Evolutionary conservation across 1,284 basidiomycete species (phyloP).

Genomic region (Papiliotrema nemorosa): DNA sequence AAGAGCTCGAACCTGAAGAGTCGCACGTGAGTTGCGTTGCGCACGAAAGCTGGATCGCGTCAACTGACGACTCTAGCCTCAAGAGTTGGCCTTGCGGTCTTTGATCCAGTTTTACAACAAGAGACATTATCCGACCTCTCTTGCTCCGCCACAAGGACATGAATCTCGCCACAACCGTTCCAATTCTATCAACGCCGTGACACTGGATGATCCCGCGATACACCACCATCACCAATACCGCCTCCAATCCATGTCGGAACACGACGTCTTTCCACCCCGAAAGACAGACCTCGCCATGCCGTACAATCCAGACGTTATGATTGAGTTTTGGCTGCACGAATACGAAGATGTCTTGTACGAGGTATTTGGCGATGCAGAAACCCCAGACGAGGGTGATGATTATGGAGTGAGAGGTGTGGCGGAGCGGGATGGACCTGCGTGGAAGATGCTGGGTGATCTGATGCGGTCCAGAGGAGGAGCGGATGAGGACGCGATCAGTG

Average conservation of each 20-base stretch:
- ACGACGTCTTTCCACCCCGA: constrained; percentile 54
- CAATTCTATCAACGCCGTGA: constrained; percentile 26
- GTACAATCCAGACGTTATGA: constrained; percentile 54
- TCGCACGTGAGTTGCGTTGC: constrained; percentile 21
- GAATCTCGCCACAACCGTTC: constrained; percentile 26
- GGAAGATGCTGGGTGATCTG: constrained; percentile 42
- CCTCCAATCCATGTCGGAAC: constrained; percentile 28
- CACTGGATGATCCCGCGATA: constrained; percentile 27
- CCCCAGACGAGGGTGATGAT: constrained; percentile 1
- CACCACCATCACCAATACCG: constrained; percentile 16
- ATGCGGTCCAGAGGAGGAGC: constrained; percentile 26
- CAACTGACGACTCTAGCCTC: constrained; percentile 63
- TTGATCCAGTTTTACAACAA: constrained; percentile 80
- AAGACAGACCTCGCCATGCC: constrained; percentile 36
- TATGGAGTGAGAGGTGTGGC: constrained; percentile 9
- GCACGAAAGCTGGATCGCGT: constrained; percentile 2
- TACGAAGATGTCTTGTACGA: constrained; percentile 56
- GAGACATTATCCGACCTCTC: constrained; percentile 35
- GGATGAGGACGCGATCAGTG: constrained; percentile 18
- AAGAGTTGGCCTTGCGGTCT: constrained; percentile 92
- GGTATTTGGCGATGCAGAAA: constrained; percentile 48
- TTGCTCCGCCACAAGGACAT: constrained; percentile 18
- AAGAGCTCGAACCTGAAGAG: constrained; percentile 77
- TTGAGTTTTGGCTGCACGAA: constrained; percentile 55
- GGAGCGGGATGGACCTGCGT: constrained; percentile 37